A percentile compares a stretch with the other conserved stretches of the same genome.
Conservation (phyloP, 768 basidiomycete species). For the Rhizopogon vinicolor region DNA sequence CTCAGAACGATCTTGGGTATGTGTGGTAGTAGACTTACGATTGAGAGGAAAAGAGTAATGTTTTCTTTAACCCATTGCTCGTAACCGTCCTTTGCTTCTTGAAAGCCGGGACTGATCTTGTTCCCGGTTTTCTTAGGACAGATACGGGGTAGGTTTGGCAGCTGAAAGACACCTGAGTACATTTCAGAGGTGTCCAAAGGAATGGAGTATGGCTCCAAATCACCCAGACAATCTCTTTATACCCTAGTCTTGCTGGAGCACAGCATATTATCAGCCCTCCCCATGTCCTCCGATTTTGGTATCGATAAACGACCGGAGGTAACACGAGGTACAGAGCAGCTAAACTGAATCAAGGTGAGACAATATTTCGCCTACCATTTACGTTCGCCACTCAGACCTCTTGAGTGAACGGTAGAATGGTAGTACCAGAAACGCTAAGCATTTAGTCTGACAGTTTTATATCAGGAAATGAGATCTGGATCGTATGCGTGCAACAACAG, state of each 20-base stretch:
- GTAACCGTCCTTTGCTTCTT: conserved; percentile 15
- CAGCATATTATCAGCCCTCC: not conserved
- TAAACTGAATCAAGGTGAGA: not conserved
- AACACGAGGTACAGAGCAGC: not conserved
- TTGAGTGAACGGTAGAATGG: too few relatives aligned
- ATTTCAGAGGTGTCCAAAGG: conserved; percentile 5
- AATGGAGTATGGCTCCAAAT: too few relatives aligned
- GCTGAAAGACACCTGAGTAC: conserved; percentile 14
- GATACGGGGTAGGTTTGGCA: conserved; percentile 19
- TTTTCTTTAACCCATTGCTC: conserved; percentile 18
- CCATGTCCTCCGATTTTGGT: not conserved
- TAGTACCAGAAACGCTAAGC: too few relatives aligned
- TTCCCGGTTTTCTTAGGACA: conserved; percentile 24
- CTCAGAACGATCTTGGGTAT: not conserved
- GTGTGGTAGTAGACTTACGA: conserved; percentile 8
- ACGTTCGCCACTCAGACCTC: too few relatives aligned
- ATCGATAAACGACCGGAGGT: not conserved
- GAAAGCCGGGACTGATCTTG: conserved; percentile 21
- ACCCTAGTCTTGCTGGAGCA: not conserved
- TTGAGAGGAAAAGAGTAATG: conserved; percentile 18
- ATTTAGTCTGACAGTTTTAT: not conserved
- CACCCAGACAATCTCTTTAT: not conserved
- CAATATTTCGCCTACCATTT: not conserved
- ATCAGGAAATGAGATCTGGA: too few relatives aligned
- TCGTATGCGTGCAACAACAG: too few relatives aligned